A percentile compares a stretch with the other conserved stretches of the same genome.
Conservation (phyloP, 345 rosid genomes). For the Psidium guajava region DNA sequence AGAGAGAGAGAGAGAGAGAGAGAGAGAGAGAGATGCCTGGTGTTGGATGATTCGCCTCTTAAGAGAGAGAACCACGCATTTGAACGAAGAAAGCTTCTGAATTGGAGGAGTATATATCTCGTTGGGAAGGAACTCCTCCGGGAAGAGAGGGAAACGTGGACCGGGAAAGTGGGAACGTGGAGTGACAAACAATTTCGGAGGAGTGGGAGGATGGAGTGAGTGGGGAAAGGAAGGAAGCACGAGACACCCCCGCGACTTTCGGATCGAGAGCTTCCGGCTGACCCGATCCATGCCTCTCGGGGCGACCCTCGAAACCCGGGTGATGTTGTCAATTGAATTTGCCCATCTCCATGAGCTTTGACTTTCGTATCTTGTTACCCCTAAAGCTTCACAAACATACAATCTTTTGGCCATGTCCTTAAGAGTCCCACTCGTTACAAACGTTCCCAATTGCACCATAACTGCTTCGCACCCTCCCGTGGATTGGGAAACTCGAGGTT, state of each 20-base stretch:
- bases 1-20: neutral
- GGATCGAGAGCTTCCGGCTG: neutral
- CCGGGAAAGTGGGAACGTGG: neutral
- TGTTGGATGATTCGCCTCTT: neutral
- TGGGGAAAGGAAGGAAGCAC: neutral
- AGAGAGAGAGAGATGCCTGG: neutral
- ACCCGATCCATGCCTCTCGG: constrained; percentile 4
- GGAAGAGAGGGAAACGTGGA: neutral
- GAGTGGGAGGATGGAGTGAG: neutral
- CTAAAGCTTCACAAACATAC: neutral
- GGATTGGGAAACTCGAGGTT: neutral
- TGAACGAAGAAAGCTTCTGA: neutral
- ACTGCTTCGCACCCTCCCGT: too few relatives aligned
- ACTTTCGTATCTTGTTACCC: neutral
- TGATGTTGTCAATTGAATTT: neutral
- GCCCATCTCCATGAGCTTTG: neutral
- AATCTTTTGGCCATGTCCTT: neutral
- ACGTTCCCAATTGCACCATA: too few relatives aligned
- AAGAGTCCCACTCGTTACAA: too few relatives aligned
- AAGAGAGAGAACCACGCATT: neutral
- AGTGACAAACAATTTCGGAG: neutral
- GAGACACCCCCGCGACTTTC: neutral
- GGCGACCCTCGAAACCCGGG: neutral
- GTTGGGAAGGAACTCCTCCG: neutral
- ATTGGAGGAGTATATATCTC: neutral